Evolutionary conservation across 768 basidiomycete species (phyloP), one percentile per base, ranked within the genome.

Genomic region (Gloeophyllum trabeum): DNA sequence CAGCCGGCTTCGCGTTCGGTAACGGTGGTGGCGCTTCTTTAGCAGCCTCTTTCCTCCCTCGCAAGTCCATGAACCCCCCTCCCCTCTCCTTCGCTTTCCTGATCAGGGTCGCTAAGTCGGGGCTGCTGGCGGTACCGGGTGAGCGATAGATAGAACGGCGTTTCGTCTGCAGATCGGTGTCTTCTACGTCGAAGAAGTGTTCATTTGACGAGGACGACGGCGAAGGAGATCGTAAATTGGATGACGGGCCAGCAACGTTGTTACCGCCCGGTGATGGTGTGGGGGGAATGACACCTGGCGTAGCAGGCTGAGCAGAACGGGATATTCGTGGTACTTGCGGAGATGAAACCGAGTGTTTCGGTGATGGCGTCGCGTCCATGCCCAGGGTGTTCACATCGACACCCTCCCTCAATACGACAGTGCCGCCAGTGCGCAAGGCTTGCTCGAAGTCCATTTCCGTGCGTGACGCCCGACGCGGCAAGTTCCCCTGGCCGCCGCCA

Each of bases 101-200:
- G 41, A 92, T 59, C 41, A 96, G 69, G 6, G 88, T 91, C 3
- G 88, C 88, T 18, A 96, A 69, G 61, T 97, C 92, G 21, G 92
- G 93, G 55, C 84, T 90, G 51, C 85, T 88, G 24, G 90, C 84
- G 5, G 89, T 93, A 34, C 90, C 92, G 7, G 85, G 72, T 16
- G 86, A 82, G 44, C 92, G 72, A 58, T 91, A 92, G 65, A 96
- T 76, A 48, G 84, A 87, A 39, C 88, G 75, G 35, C 88, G 74
- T 58, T 85, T 85, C 5, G 74, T 76, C 52, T 81, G 78, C 53
- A 75, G 70, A 51, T 82, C 81, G 6, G 60, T 51, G 55, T 83
- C 79, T 46, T 81, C 78, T 25, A 72, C 67, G 59, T 85, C 81
- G 59, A 69, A 71, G 54, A 73, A 73, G 35, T 80, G 54, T 45